Evolutionary conservation across 2,329 filamentous ascomycete genomes (phyloP).

Genomic region (Thermoascus crustaceus): DNA sequence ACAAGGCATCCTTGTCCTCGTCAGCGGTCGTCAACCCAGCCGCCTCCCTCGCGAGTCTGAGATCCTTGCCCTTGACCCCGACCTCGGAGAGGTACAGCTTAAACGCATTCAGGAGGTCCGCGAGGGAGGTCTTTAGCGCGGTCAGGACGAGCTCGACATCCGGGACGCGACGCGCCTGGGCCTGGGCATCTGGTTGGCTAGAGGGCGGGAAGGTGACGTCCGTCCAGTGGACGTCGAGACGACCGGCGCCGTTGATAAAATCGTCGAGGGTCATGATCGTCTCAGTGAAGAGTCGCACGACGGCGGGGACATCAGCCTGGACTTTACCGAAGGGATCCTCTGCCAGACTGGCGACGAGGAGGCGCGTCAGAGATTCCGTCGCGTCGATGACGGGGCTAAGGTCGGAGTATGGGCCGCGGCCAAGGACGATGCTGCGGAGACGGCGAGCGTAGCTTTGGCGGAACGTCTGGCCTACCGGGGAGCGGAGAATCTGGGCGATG

Average conservation of each 20-base stretch:
- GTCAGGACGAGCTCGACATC: constrained; percentile 66
- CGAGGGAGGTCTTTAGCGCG: constrained; percentile 57
- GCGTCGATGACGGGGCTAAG: constrained; percentile 62
- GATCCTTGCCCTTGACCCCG: constrained; percentile 60
- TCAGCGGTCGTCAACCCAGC: constrained; percentile 16
- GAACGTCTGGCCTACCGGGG: constrained; percentile 58
- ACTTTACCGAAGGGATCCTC: constrained; percentile 84
- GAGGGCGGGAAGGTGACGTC: constrained; percentile 53
- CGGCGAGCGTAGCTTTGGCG: constrained; percentile 60
- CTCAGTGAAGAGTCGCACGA: constrained; percentile 64
- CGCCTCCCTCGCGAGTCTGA: constrained; percentile 65
- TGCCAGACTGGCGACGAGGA: constrained; percentile 63
- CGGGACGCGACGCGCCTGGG: constrained; percentile 34
- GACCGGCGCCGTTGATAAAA: constrained; percentile 50
- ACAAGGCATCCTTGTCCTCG: not conserved
- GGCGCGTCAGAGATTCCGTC: constrained; percentile 57
- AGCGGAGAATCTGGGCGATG: constrained; percentile 41
- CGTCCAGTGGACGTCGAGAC: constrained; percentile 63
- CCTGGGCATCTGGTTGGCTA: constrained; percentile 21
- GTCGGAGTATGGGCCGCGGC: constrained; percentile 64
- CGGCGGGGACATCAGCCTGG: constrained; percentile 66
- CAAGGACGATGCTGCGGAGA: constrained; percentile 61
- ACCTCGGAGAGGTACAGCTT: constrained; percentile 65
- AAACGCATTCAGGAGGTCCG: constrained; percentile 61
- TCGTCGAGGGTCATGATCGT: constrained; percentile 62